Evolutionary conservation across 208 protist species (phyloP), one percentile per base, ranked within the genome.

Genomic region (Leptomonas seymouri): DNA sequence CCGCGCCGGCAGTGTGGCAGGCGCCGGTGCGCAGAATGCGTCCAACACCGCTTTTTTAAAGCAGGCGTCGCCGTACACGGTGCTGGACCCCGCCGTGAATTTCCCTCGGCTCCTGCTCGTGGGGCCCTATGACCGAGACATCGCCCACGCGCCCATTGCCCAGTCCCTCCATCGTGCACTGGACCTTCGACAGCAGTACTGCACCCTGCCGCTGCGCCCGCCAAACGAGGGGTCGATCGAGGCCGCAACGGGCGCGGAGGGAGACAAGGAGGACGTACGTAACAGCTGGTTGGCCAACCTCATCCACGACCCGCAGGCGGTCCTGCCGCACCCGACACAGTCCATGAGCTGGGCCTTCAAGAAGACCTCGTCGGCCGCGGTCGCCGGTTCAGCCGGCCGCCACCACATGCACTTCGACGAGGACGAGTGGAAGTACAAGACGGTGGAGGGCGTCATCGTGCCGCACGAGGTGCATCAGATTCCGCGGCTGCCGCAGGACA

Each of bases 341-440:
- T 76, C 71, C 21, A 76, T 76, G 71, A 76, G 62, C 28, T 76
- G 71, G 50, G 80, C 80, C 48, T 84, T 84, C 61, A 84, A 79
- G 51, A 71, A 64, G 31, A n/a, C 20, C 4, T 34, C 63, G 48
- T 30, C 41, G 60, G 12, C 42, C 15, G 23, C 58, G 16, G 44
- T 28, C 4, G 54, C 30, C 14, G 50, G 21, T 53, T 23, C 53
- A 9, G 45, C 23, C 20, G 54, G n/a, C n/a, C 31, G n/a, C 55
- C 66, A 53, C 5, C 59, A 69, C 27, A 36, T 76, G 20, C 55
- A 59, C 49, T 94, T 94, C 73, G 85, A 96, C 56, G 89, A 96
- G 70, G 80, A 91, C 31, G 91, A 96, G 76, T 96, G 91, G 89
- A 94, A 89, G 81, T 96, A 86, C 74, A 96, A 96, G 71, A 94